These are phyloP conservation scores for Arabis alpina DNA, from an alignment of 345 rosid species.

Conservation along the genomic window DNA sequence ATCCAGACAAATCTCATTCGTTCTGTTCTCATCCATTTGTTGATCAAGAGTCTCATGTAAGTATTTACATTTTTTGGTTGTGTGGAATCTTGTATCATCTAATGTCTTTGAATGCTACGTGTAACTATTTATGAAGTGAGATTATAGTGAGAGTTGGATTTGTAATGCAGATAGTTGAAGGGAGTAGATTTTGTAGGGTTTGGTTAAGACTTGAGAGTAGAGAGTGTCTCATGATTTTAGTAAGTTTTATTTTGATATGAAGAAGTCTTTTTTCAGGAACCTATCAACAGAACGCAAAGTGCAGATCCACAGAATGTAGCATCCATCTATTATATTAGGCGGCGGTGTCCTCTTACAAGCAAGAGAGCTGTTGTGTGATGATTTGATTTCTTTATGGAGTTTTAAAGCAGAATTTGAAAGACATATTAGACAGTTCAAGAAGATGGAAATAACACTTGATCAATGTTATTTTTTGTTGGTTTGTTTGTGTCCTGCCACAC, in stretches of 20 bases:
- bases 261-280: constrained; percentile 44
- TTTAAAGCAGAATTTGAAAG: no score
- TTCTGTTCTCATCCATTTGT: constrained; percentile 63
- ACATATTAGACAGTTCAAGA: no score
- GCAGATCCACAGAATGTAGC: constrained; percentile 83
- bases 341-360: constrained; percentile 54
- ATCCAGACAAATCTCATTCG: constrained; percentile 50
- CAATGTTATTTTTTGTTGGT: no score
- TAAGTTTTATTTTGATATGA: constrained; percentile 25
- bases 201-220: neutral
- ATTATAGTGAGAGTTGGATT: neutral
- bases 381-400: no score
- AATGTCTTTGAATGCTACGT: neutral
- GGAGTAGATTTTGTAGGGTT: neutral
- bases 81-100: neutral
- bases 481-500: no score
- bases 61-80: constrained; percentile 13
- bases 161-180: no score
- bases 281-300: constrained; percentile 46
- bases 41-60: constrained; percentile 54
- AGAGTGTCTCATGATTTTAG: neutral
- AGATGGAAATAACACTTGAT: no score
- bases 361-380: no score
- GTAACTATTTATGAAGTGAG: neutral
- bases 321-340: constrained; percentile 69